phyloP scores from a whole-genome alignment of 1,284 basidiomycete genomes.

The Phenoliferia sp. region DNA sequence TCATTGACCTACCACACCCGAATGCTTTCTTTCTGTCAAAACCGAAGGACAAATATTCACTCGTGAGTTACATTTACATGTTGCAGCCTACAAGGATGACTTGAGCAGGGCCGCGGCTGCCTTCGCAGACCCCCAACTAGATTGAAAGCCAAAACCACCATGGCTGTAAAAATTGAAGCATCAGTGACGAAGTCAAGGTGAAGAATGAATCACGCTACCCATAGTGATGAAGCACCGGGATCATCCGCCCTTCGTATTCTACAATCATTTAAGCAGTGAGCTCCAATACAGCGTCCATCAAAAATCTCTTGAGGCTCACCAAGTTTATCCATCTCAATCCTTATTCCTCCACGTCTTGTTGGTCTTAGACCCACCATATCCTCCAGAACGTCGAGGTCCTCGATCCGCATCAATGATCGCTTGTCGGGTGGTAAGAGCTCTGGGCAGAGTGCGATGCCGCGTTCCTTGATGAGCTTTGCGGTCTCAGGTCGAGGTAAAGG shows the following conservation, averaged over 20 bases:
- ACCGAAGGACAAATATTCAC: too few species aligned
- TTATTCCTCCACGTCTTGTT: conserved; percentile 49
- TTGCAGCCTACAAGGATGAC: conserved; percentile 1
- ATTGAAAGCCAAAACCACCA: conserved; percentile 63
- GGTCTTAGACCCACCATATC: conserved; percentile 58
- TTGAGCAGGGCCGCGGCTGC: conserved; percentile 53
- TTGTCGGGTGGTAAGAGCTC: conserved; percentile 58
- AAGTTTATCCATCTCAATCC: conserved; percentile 43
- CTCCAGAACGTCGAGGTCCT: conserved; percentile 63
- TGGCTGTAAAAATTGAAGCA: conserved; percentile 42
- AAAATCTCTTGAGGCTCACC: neutral
- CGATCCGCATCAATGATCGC: conserved; percentile 45
- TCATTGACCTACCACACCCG: too few species aligned
- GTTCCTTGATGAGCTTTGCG: conserved; percentile 56
- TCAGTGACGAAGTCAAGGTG: too few species aligned
- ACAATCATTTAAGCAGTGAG: neutral
- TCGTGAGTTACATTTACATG: too few species aligned
- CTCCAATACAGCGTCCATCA: neutral
- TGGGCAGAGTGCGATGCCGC: conserved; percentile 56
- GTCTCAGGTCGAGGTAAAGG: conserved; percentile 58
- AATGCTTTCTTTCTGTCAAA: too few species aligned
- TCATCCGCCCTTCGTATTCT: conserved; percentile 24
- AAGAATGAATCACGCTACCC: too few species aligned
- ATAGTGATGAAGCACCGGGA: conserved; percentile 51
- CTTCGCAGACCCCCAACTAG: conserved; percentile 66